Evolutionary conservation across 2,329 filamentous ascomycete genomes (phyloP).

Genomic region (Karstenula rhodostoma): DNA sequence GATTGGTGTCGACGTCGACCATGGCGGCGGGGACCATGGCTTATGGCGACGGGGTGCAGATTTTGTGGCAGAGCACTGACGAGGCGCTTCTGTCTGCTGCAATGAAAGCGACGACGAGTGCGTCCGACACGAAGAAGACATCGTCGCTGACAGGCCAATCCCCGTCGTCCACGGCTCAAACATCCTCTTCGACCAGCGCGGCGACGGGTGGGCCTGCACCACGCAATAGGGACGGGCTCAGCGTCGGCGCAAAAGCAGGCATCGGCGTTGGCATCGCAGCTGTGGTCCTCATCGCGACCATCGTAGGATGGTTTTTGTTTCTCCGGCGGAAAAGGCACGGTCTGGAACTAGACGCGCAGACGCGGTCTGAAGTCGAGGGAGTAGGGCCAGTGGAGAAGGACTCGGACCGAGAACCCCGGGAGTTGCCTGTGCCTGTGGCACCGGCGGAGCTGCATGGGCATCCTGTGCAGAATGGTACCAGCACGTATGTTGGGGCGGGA

Average conservation of each 20-base stretch:
- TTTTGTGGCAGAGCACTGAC: constrained; percentile 10
- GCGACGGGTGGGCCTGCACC: background rate
- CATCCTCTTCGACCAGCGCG: background rate
- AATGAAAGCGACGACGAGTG: background rate
- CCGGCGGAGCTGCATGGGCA: background rate
- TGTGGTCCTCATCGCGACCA: background rate
- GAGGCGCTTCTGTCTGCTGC: background rate
- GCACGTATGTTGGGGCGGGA: background rate
- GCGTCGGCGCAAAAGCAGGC: background rate
- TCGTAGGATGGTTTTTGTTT: background rate
- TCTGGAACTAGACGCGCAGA: background rate
- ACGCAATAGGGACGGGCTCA: background rate
- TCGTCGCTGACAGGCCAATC: too few species aligned
- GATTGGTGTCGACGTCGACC: background rate
- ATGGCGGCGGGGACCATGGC: background rate
- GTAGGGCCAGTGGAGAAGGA: background rate
- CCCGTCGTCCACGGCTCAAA: background rate
- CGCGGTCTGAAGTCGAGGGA: background rate
- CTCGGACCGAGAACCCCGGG: background rate
- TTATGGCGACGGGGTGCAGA: constrained; percentile 1
- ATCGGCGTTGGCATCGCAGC: background rate
- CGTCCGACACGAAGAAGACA: background rate
- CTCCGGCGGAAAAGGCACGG: background rate
- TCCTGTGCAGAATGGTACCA: background rate
- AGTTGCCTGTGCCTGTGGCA: background rate